Base-by-base conservation (phyloP, 1,139 yeast genomes). In the Taphrina communis region DNA sequence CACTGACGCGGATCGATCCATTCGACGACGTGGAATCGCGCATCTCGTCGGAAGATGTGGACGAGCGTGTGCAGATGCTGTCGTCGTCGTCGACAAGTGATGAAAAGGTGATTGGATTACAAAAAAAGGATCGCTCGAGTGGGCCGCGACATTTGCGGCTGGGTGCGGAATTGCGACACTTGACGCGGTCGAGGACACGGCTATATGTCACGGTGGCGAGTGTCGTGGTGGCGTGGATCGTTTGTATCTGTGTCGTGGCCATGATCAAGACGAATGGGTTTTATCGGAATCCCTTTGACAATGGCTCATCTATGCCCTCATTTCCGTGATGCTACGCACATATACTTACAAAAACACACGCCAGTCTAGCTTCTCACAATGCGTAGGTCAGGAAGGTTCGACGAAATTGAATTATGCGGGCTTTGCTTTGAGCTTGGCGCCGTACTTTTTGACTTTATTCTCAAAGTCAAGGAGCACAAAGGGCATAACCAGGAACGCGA, bases 391-490 rank as follows among this genome's bases (percentile, higher is more conserved):
- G 31, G 31, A 25, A 25, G 31, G 31, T 25, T 25, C 31, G 31
- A 39, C 42, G 42, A 1, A 14, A 6, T 39, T 2, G 17, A 1
- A 46, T 25, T 35, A 39, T 17, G 50, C 38, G n/a, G 36, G 3
- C 46, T 46, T 58, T 38, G 36, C 39, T 25, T 25, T 31, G 14
- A 44, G 51, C 42, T 36, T n/a, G 2, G 41, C 51, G 21, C 63
- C 56, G 44, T 59, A 67, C 63, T 53, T 69, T 25, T 52, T 58
- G 19, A 69, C 71, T 51, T 55, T 69, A 21, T 50, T 67, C 31
- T 69, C 71, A 50, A 58, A 68, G 50, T 55, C 69, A 14, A 59
- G 56, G 35, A 55, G 57, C 31, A 69, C 70, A 35, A 69, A 66
- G 9, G 71, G 71, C 53, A 52, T 50, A 48, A 55, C 57, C 36